These are phyloP conservation scores for Prinsepia uniflora DNA, from an alignment of 306 rosid genomes.

Conservation along the genomic window DNA sequence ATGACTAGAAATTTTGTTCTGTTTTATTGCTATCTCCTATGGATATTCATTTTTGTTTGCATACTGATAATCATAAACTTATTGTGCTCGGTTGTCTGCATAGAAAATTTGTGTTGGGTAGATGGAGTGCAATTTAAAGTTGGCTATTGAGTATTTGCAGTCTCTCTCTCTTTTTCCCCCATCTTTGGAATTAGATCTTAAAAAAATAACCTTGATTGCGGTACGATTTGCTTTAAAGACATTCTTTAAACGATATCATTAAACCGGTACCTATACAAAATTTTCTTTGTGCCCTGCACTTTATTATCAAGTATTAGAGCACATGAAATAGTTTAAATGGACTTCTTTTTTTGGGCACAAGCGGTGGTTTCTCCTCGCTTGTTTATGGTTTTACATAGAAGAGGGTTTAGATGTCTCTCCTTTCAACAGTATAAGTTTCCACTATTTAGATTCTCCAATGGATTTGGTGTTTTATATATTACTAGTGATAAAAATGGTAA, in stretches of 20 bases:
- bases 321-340: not conserved
- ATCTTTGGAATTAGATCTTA: not conserved
- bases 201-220: not conserved
- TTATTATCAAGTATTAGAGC: not conserved
- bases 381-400: not conserved
- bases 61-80: not conserved
- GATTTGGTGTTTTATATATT: slow-evolving; percentile 8
- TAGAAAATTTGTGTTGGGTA: not conserved
- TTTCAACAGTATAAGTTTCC: not conserved
- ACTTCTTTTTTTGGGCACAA: not conserved
- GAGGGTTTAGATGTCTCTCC: slow-evolving; percentile 2
- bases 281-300: not conserved
- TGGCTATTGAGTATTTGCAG: not conserved
- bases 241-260: not conserved
- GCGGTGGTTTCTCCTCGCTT: too few species aligned
- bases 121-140: not conserved
- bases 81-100: not conserved
- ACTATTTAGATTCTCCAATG: slow-evolving; percentile 8
- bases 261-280: not conserved
- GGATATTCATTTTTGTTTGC: not conserved
- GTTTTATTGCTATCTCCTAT: not conserved
- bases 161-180: too few species aligned
- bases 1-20: not conserved
- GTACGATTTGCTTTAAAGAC: not conserved
- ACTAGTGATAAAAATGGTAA: slow-evolving; percentile 19